A percentile compares a stretch with the other conserved stretches of the same genome.
Evolutionary conservation across 345 rosid species (phyloP).

Genomic region (Anacardium occidentale): DNA sequence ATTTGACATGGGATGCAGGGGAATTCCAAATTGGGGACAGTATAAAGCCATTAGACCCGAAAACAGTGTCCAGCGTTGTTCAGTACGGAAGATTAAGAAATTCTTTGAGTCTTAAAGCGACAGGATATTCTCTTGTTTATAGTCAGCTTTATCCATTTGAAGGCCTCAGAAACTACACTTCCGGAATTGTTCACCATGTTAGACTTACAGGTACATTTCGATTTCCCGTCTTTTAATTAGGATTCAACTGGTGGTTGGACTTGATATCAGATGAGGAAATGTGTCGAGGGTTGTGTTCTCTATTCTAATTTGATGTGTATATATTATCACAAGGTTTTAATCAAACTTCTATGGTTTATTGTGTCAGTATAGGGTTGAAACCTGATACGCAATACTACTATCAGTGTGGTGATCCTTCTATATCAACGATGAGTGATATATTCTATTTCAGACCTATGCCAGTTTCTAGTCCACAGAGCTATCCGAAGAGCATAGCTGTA

Average conservation of each 20-base stretch:
- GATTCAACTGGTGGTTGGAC: not conserved
- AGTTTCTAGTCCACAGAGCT: conserved; percentile 41
- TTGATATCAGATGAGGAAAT: not conserved
- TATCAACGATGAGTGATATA: conserved; percentile 51
- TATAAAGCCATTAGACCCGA: conserved; percentile 50
- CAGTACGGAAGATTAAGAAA: conserved; percentile 42
- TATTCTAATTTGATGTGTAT: not conserved
- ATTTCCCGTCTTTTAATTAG: not conserved
- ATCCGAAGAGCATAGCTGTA: conserved; percentile 71
- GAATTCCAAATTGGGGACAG: conserved; percentile 55
- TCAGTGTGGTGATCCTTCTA: conserved; percentile 79
- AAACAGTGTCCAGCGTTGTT: conserved; percentile 59
- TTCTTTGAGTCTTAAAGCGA: conserved; percentile 31
- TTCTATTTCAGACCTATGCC: conserved; percentile 69
- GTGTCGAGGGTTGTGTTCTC: not conserved
- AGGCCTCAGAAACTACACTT: conserved; percentile 67
- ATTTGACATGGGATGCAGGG: conserved; percentile 38
- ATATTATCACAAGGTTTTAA: not conserved
- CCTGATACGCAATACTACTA: conserved; percentile 54
- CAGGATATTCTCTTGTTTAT: conserved; percentile 64
- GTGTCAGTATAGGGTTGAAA: conserved; percentile 41
- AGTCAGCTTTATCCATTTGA: conserved; percentile 60
- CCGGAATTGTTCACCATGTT: conserved; percentile 88
- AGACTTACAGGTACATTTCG: conserved; percentile 51
- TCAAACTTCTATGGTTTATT: not conserved